Evolutionary conservation across 352 stramenopile species (phyloP), one percentile per base, ranked within the genome.

Genomic region (Phytopythium kandeliae): DNA sequence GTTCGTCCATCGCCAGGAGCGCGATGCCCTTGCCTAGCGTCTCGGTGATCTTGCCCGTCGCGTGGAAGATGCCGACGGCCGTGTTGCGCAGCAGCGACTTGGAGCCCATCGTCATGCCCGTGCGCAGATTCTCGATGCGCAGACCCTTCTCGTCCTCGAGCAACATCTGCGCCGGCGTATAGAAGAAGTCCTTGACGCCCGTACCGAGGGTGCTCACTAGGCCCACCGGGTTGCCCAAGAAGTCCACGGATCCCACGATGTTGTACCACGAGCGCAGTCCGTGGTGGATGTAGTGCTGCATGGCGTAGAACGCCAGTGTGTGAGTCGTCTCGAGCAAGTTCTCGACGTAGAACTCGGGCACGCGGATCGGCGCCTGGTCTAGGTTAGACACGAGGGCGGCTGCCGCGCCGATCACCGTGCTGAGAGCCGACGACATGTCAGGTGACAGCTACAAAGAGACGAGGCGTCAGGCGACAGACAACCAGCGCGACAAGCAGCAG

Each of bases 101-200:
- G 12, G 84, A 92, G 24, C 86, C 86, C 50, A 91, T 92, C 0
- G 83, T 93, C 83, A 93, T 93, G 10, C 83, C 83, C 26, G 78
- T 93, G n/a, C 83, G 75, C 25, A 92, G 58, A 45, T 93, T 95
- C 35, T 89, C 80, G 37, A 95, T 94, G 0, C 83, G 71, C 10
- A 93, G 41, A 4, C 84, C 85, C 28, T 92, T 87, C 51, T 95
- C 86, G 45, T 97, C 75, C 61, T 94, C 86, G 15, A 98, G 70
- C 16, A 98, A 66, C 69, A 96, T 96, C 60, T 97, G 83, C 15
- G 89, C 90, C 17, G 91, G 91, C 24, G 95, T 96, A 63, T 97
- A 97, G 57, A 98, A 98, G 65, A 98, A 98, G 53, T 97, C 91
- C 37, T 94, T 92, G 7, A 98, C 88, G 25, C 91, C 91, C 0